Evolutionary conservation across 164 flowering plant species (phyloP).

Genomic region (Vitis vinifera): ASM3070453v1 NC_081817.1:7259001-7259500

Average conservation of each 20-base stretch:
- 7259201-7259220: background rate
- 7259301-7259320: background rate
- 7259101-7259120: too few relatives aligned
- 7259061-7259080: too few relatives aligned
- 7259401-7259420: conserved; percentile 12
- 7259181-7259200: background rate
- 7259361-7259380: conserved; percentile 30
- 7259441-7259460: conserved; percentile 16
- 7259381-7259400: conserved; percentile 27
- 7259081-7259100: too few relatives aligned
- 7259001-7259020: too few relatives aligned
- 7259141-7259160: background rate
- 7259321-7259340: conserved; percentile 12
- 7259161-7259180: conserved; percentile 14
- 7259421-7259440: background rate
- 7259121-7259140: conserved; percentile 1
- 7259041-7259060: too few relatives aligned
- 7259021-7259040: too few relatives aligned
- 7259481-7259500: conserved; percentile 9
- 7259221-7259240: conserved; percentile 17
- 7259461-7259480: conserved; percentile 16
- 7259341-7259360: conserved; percentile 17
- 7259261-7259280: background rate
- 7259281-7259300: too few relatives aligned
- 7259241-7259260: background rate